Evolutionary conservation across 1,284 basidiomycete genomes (phyloP).

Genomic region (Abortiporus biennis): DNA sequence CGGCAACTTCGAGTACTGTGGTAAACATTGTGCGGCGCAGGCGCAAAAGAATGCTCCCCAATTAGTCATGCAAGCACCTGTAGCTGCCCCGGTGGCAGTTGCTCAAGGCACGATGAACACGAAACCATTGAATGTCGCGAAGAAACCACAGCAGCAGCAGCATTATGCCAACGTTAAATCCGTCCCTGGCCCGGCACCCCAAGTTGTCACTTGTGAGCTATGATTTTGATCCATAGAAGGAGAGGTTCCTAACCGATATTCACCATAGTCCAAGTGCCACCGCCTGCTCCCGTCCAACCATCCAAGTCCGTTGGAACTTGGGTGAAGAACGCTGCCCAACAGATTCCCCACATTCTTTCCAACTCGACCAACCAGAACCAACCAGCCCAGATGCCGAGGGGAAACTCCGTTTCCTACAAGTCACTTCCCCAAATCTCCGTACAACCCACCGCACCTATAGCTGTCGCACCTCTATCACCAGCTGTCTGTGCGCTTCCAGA

Average conservation of each 20-base stretch:
- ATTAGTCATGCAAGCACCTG: constrained; percentile 1
- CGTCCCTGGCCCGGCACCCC: background rate
- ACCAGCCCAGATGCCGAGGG: constrained; percentile 1
- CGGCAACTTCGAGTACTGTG: constrained; percentile 46
- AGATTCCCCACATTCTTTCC: constrained; percentile 7
- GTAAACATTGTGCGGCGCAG: constrained; percentile 52
- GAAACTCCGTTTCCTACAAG: too few relatives aligned
- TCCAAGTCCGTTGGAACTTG: background rate
- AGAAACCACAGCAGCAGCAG: background rate
- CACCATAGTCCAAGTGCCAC: too few relatives aligned
- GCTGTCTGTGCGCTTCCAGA: constrained; percentile 41
- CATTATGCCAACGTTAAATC: background rate
- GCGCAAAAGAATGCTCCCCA: constrained; percentile 19
- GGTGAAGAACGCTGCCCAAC: constrained; percentile 7
- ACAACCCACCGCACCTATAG: background rate
- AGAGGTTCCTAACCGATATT: too few relatives aligned
- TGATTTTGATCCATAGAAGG: too few relatives aligned
- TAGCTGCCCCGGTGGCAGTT: background rate
- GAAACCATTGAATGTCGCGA: background rate
- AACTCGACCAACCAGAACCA: background rate
- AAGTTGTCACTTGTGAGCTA: too few relatives aligned
- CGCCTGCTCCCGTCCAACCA: too few relatives aligned
- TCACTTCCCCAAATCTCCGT: background rate
- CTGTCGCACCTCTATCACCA: constrained; percentile 1
- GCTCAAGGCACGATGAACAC: background rate